Conservation (phyloP, 306 rosid species). For the Arachis hypogaea region DNA sequence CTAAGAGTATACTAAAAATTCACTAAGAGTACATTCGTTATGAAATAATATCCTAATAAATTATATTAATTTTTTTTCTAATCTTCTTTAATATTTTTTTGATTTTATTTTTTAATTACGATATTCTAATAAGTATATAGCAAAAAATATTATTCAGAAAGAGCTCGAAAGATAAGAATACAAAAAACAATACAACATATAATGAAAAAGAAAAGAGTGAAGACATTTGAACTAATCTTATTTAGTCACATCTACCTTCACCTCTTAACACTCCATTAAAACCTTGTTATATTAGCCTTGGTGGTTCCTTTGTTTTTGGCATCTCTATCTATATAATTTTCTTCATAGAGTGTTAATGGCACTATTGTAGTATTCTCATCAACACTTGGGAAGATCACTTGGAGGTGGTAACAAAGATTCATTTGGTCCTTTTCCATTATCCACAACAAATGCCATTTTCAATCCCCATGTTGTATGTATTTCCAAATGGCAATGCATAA, state of each 20-base stretch:
- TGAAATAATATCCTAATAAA: no score
- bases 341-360: not conserved
- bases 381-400: constrained; percentile 64
- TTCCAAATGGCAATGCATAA: constrained; percentile 79
- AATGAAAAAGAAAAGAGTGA: not conserved
- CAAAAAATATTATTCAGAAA: no score
- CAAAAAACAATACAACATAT: not conserved
- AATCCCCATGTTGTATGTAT: constrained; percentile 76
- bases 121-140: no score
- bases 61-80: no score
- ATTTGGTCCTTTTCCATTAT: constrained; percentile 63
- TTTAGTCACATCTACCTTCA: not conserved
- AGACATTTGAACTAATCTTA: not conserved
- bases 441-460: constrained; percentile 79
- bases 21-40: no score
- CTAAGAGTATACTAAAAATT: no score
- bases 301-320: not conserved
- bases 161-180: not conserved
- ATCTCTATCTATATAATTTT: not conserved
- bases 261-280: not conserved
- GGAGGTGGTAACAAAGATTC: constrained; percentile 72
- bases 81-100: no score
- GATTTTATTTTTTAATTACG: no score
- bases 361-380: not conserved
- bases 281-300: not conserved